phyloP scores from a whole-genome alignment of 2,329 filamentous ascomycete genomes.

The Fusarium decemcellulare region DNA sequence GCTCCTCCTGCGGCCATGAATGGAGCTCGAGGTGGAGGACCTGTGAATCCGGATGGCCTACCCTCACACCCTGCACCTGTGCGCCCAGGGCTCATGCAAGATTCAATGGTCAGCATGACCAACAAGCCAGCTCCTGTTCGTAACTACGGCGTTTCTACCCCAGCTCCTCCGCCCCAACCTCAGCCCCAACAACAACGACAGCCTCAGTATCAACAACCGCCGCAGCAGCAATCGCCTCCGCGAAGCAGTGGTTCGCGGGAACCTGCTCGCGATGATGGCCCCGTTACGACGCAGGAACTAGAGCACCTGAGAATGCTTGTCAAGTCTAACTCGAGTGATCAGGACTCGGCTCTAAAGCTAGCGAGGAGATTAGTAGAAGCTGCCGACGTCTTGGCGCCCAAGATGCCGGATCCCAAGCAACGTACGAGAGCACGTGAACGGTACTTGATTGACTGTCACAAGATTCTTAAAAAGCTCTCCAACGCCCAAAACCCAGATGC shows the following conservation, averaged over 20 bases:
- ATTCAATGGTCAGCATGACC: slow-evolving; percentile 68
- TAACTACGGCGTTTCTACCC: slow-evolving; percentile 66
- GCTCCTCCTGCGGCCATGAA: slow-evolving; percentile 48
- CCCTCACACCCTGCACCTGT: slow-evolving; percentile 75
- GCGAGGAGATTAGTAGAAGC: slow-evolving; percentile 92
- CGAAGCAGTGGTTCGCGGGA: slow-evolving; percentile 40
- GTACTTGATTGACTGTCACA: slow-evolving; percentile 88
- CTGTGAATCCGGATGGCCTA: slow-evolving; percentile 59
- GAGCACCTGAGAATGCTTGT: slow-evolving; percentile 79
- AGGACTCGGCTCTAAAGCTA: slow-evolving; percentile 78
- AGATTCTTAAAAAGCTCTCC: slow-evolving; percentile 90
- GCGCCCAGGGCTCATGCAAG: slow-evolving; percentile 73
- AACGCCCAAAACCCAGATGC: slow-evolving; percentile 82
- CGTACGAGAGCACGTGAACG: slow-evolving; percentile 84
- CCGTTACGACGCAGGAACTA: slow-evolving; percentile 84
- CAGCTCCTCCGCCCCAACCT: slow-evolving; percentile 46
- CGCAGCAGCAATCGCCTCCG: slow-evolving; percentile 49
- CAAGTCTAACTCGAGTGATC: slow-evolving; percentile 80
- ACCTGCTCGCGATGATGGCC: slow-evolving; percentile 49
- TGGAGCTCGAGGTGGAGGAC: slow-evolving; percentile 29
- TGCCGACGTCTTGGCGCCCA: slow-evolving; percentile 78
- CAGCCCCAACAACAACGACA: slow-evolving; percentile 51
- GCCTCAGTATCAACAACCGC: slow-evolving; percentile 46
- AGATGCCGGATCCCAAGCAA: slow-evolving; percentile 77
- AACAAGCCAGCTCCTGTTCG: slow-evolving; percentile 72